These are phyloP conservation scores for Candida hispaniensis DNA, from an alignment of 805 yeast species.

Conservation along the genomic window DNA sequence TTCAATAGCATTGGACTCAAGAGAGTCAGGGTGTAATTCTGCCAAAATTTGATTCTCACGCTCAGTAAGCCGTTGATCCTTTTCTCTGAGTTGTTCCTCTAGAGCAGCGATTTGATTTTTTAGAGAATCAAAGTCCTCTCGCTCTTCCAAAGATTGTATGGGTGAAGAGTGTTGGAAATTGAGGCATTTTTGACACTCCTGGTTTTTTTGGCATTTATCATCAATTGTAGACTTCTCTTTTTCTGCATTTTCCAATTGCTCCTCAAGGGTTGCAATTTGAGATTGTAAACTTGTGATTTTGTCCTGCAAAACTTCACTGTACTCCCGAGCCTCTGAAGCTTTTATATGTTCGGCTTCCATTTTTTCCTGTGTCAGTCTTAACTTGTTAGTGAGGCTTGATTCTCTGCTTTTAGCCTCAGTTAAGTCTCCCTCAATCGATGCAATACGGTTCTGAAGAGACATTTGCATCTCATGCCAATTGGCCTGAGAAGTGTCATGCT, in stretches of 20 bases:
- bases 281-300: slow-evolving; percentile 8
- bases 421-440: slow-evolving; percentile 23
- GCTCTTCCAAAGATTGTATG: too few relatives aligned
- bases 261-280: slow-evolving; percentile 3
- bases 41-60: too few relatives aligned
- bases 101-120: too few relatives aligned
- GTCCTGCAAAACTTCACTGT: slow-evolving; percentile 15
- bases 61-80: too few relatives aligned
- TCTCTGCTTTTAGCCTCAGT: slow-evolving; percentile 20
- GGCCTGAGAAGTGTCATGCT: slow-evolving; percentile 64
- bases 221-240: not conserved
- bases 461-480: slow-evolving; percentile 79
- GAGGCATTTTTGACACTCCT: too few relatives aligned
- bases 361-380: slow-evolving; percentile 18
- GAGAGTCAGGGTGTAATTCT: too few relatives aligned
- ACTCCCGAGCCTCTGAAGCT: slow-evolving; percentile 18
- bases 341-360: slow-evolving; percentile 16
- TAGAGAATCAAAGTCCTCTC: too few relatives aligned
- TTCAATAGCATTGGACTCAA: too few relatives aligned
- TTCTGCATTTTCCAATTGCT: slow-evolving; percentile 1
- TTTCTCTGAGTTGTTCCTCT: too few relatives aligned
- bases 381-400: slow-evolving; percentile 17
- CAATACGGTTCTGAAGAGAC: slow-evolving; percentile 41
- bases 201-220: not conserved
- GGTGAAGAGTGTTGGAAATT: too few relatives aligned